These are phyloP conservation scores for Quercus lobata DNA, from an alignment of 331 rosid species.

Conservation along the genomic window DNA sequence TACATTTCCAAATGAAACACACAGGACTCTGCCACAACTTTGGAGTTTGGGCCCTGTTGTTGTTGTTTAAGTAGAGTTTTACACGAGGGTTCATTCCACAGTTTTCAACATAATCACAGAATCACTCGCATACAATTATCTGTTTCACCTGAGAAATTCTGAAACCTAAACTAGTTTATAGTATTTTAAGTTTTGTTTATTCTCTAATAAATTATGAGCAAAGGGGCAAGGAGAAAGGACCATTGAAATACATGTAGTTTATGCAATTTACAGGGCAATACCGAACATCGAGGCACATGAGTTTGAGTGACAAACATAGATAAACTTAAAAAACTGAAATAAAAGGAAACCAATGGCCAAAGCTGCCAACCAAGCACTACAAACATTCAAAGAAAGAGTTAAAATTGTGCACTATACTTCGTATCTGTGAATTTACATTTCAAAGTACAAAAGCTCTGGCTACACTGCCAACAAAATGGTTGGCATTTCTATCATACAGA, in stretches of 20 bases:
- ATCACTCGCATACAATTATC: neutral
- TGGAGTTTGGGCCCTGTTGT: neutral
- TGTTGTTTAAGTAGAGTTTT: neutral
- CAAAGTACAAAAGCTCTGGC: constrained; percentile 32
- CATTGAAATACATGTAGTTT: too few species aligned
- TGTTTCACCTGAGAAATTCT: neutral
- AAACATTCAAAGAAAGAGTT: neutral
- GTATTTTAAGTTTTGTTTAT: neutral
- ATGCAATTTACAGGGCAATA: too few species aligned
- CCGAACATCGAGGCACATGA: neutral
- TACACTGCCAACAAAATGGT: constrained; percentile 46
- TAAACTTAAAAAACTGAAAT: neutral
- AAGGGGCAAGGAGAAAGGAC: neutral
- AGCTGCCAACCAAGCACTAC: neutral
- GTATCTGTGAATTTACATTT: constrained; percentile 33
- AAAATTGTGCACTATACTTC: constrained; percentile 19
- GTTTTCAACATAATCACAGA: neutral
- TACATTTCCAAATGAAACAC: too few species aligned
- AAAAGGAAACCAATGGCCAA: neutral
- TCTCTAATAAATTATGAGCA: neutral
- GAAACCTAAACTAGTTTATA: neutral
- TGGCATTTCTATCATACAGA: constrained; percentile 33
- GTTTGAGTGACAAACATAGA: neutral
- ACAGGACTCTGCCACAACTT: neutral
- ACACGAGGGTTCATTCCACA: too few species aligned